phyloP scores from a whole-genome alignment of 805 yeast species.

The Hanseniaspora mollemarum region DNA sequence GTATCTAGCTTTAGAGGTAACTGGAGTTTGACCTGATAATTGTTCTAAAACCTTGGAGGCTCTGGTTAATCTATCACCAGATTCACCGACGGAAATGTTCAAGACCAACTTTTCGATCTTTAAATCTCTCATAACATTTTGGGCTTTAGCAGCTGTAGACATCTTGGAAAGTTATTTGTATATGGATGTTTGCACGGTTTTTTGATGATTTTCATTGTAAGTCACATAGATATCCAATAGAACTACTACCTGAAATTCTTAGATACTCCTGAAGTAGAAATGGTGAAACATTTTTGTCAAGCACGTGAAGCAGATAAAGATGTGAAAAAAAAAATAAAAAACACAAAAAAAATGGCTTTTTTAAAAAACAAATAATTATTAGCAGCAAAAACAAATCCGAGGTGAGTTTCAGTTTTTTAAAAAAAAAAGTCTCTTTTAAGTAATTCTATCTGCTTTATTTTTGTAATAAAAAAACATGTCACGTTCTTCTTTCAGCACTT shows the following conservation, averaged over 20 bases:
- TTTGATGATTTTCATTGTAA: background rate
- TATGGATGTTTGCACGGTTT: conserved; percentile 13
- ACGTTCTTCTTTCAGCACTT: background rate
- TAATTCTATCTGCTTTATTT: too few relatives aligned
- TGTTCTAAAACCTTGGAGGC: conserved; percentile 99
- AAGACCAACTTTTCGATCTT: conserved; percentile 98
- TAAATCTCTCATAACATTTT: conserved; percentile 97
- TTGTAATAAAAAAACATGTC: background rate
- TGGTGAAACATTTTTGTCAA: too few relatives aligned
- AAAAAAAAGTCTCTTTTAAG: too few relatives aligned
- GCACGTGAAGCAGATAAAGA: background rate
- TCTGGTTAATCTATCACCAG: conserved; percentile 99
- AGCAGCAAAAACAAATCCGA: too few relatives aligned
- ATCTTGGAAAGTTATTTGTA: conserved; percentile 25
- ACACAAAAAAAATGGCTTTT: too few relatives aligned
- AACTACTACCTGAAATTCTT: too few relatives aligned
- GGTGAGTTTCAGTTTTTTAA: too few relatives aligned
- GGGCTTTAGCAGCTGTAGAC: conserved; percentile 45
- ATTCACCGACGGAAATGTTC: conserved; percentile 99
- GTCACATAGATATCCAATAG: too few relatives aligned
- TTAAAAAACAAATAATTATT: too few relatives aligned
- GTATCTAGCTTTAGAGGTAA: conserved; percentile 99
- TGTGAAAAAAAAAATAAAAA: too few relatives aligned
- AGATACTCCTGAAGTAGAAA: too few relatives aligned
- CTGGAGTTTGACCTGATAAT: conserved; percentile 99